These are phyloP conservation scores for Tetragonia tetragonoides DNA, from an alignment of 148 eudicot species.

Conservation along the genomic window DNA sequence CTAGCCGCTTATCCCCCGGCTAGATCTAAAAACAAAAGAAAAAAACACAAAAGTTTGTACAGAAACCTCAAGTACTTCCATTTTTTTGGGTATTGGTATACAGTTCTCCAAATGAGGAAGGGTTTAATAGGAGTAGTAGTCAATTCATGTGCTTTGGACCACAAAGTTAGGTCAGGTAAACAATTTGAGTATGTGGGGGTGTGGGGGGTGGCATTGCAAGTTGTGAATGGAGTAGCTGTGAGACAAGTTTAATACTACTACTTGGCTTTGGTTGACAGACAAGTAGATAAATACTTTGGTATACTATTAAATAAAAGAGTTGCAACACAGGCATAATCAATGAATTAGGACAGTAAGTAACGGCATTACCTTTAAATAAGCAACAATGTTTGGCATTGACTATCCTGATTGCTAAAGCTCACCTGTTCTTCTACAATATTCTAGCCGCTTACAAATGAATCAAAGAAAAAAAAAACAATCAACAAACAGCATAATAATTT, in stretches of 20 bases:
- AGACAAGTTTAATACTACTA: conserved; percentile 1
- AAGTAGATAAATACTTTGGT: conserved; percentile 18
- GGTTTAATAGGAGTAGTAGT: no score
- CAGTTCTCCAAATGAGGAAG: no score
- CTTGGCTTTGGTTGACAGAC: conserved; percentile 23
- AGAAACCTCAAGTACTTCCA: no score
- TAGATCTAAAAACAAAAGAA: no score
- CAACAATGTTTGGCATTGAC: conserved; percentile 10
- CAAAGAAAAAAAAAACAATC: not conserved
- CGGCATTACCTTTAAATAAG: conserved; percentile 10
- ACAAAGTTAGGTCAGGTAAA: conserved; percentile 24
- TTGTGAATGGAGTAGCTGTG: conserved; percentile 20
- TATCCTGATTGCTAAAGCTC: conserved; percentile 9
- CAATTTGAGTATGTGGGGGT: not conserved
- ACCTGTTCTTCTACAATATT: not conserved
- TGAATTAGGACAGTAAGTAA: conserved; percentile 9
- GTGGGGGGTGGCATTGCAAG: not conserved
- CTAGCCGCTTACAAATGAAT: not conserved
- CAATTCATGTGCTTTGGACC: not conserved
- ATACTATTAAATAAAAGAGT: conserved; percentile 10
- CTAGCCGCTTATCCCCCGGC: no score
- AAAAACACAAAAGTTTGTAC: no score
- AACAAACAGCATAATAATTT: not conserved
- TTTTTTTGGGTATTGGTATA: no score
- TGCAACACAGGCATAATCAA: not conserved